Evolutionary conservation across 495 filamentous ascomycete genomes (phyloP), one percentile per base, ranked within the genome.

Genomic region (Cudoniella acicularis): DNA sequence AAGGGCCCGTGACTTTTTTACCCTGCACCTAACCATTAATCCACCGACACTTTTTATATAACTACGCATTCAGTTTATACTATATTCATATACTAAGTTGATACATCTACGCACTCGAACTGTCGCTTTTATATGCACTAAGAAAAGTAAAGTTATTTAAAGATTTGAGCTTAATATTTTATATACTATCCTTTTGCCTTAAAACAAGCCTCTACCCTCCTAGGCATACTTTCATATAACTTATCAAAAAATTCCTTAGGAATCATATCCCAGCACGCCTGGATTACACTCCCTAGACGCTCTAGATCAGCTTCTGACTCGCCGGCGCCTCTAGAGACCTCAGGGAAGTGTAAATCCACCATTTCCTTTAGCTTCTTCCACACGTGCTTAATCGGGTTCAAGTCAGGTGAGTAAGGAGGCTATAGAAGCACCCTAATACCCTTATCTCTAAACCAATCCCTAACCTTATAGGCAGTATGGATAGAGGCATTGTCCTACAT

Each of bases 401-500:
- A 24, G 21, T 57, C 46, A 6, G 18, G 46, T 21, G 46, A 57
- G 27, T 21, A 57, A 41, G 27, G 54, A 8, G 46, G 25, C 46
- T 18, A 57, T 21, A 36, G n/a, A 2, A 30, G 47, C 2, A 50
- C 26, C 18, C 13, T 10, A 18, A 57, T 42, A 13, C 46, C 26
- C 18, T 47, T 4, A 25, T 26, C 11, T 16, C 2, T 25, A 45
- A 56, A 48, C 42, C 23, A 56, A 10, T 24, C 42, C n/a, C 26
- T 56, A 26, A 56, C 42, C 22, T 23, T 56, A 1, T 56, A 46
- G 1, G 41, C 24, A 1, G 17, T 48, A 27, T 56, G 22, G 11
- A 56, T 56, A 20, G 22, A 45, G 9, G 53, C 23, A n/a, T 48
- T 48, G 40, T 56, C 53, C 20, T 56, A 20, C 17, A 56, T 56